Conservation (phyloP, 2,329 filamentous ascomycete species). For the Juglanconis juglandina region DNA sequence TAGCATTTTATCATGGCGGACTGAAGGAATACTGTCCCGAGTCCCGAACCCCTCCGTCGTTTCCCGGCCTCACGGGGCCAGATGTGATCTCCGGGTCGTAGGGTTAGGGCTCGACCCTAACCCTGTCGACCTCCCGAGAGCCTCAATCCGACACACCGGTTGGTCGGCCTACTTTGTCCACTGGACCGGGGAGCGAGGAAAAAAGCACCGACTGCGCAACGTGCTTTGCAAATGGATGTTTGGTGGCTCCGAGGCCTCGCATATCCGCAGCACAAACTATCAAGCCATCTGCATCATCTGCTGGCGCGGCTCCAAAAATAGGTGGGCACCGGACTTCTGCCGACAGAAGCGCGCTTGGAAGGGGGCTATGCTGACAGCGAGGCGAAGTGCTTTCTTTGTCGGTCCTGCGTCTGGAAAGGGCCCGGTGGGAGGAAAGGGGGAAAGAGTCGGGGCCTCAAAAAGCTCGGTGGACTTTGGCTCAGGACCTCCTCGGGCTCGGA, state of each 20-base stretch:
- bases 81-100: not conserved
- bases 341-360: not conserved
- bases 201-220: not conserved
- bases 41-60: not conserved
- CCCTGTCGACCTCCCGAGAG: not conserved
- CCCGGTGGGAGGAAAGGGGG: not conserved
- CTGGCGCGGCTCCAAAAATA: conserved; percentile 7
- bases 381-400: conserved; percentile 11
- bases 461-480: not conserved
- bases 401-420: not conserved
- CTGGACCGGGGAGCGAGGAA: not conserved
- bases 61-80: not conserved
- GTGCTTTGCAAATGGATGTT: not conserved
- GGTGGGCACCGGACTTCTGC: not conserved
- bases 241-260: not conserved
- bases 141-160: not conserved
- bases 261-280: conserved; percentile 2
- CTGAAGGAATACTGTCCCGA: not conserved
- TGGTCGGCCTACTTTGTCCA: no score
- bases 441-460: not conserved
- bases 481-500: no score
- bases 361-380: conserved; percentile 9
- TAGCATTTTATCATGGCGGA: not conserved
- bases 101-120: not conserved
- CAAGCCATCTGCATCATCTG: not conserved